Evolutionary conservation across 129 eudicot genomes (phyloP).

Genomic region (Chrysanthemum seticuspe): DNA sequence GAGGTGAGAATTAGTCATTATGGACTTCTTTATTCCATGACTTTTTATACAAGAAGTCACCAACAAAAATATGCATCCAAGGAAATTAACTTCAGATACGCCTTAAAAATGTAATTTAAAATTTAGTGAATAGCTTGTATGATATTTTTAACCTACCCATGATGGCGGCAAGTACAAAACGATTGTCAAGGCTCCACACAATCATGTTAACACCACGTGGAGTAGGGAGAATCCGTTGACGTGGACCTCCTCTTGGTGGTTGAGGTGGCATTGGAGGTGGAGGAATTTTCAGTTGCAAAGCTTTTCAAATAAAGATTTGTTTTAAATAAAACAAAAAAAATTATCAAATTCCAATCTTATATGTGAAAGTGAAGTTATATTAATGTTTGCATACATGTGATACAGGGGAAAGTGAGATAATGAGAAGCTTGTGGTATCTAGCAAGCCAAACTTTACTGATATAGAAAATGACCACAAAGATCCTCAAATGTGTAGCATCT

Average conservation of each 20-base stretch:
- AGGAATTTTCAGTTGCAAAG: slow-evolving; percentile 17
- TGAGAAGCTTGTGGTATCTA: too few relatives aligned
- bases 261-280: slow-evolving; percentile 14
- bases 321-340: too few relatives aligned
- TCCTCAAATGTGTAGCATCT: too few relatives aligned
- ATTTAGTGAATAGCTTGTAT: too few relatives aligned
- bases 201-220: slow-evolving; percentile 99
- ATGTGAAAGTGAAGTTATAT: too few relatives aligned
- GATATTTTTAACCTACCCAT: slow-evolving; percentile 64
- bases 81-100: neutral
- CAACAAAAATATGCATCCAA: neutral
- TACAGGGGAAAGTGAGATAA: too few relatives aligned
- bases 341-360: too few relatives aligned
- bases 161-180: slow-evolving; percentile 98
- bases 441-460: too few relatives aligned
- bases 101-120: neutral
- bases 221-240: slow-evolving; percentile 46
- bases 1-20: slow-evolving; percentile 17
- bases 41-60: neutral
- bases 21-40: slow-evolving; percentile 20
- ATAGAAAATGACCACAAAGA: too few relatives aligned
- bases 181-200: slow-evolving; percentile 95
- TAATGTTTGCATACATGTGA: too few relatives aligned
- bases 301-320: too few relatives aligned
- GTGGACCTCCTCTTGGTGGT: slow-evolving; percentile 14